Evolutionary conservation across 768 basidiomycete genomes (phyloP), one percentile per base, ranked within the genome.

Genomic region (Omphalotus guepiniiformis): DNA sequence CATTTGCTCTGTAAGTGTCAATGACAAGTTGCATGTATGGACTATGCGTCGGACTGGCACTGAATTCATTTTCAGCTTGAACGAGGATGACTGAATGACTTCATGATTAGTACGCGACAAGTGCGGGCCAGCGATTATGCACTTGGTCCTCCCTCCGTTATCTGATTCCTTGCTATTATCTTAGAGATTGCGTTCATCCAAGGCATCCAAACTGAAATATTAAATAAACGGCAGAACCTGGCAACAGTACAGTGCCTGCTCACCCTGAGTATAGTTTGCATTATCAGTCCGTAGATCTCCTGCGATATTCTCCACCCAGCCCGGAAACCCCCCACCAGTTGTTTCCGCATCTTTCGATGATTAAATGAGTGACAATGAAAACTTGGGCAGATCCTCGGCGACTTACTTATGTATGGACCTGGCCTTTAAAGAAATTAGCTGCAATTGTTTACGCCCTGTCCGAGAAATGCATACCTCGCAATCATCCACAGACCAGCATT

Each of bases 131-230:
- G n/a, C n/a, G n/a, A n/a, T n/a, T 9, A 23, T 38, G 45, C 66
- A 68, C 80, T 74, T 18, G 81, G 79, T 4, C 82, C 82, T 8
- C 78, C 82, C 18, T 77, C 73, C 11, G 76, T 73, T 51, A 83
- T 74, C 57, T 83, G 79, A 53, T 82, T 76, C 47, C 59, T 64
- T 2, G 77, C 72, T 26, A 80, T 69, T 27, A 80, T 65, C 42
- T 70, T 67, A 4, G 74, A 66, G 8, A 83, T 66, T 1, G 66
- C 61, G 4, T 72, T 75, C 63, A 81, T 66, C 50, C 83, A 83
- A 11, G 73, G 74, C 16, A 63, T 64, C 81, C 81, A 83, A 2
- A 80, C 80, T 64, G 50, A 49, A 26, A 21, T 36, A 27, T 21
- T 45, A n/a, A 45, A 30, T 25, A 26, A 32, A 34, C 28, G 11